Conservation (phyloP, 2,329 filamentous ascomycete genomes). For the Tolypocladium paradoxum region DNA sequence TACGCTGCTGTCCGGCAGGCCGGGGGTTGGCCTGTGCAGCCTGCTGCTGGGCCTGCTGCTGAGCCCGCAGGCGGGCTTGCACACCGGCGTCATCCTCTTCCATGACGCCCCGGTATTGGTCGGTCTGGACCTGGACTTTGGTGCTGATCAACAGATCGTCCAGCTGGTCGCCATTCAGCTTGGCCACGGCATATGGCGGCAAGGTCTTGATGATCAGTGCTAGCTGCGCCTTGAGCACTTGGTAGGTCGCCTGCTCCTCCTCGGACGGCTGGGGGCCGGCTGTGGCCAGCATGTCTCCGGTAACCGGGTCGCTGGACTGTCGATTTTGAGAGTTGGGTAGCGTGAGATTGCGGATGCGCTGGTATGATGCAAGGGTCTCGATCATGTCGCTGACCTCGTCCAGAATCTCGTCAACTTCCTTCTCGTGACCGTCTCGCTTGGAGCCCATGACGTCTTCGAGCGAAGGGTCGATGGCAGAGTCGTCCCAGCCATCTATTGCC, state of each 20-base stretch:
- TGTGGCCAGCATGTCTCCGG: conserved; percentile 57
- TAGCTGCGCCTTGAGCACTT: conserved; percentile 65
- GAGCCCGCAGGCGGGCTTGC: conserved; percentile 36
- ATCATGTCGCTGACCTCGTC: conserved; percentile 66
- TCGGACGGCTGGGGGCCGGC: conserved; percentile 58
- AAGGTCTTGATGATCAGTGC: conserved; percentile 62
- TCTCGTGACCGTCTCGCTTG: conserved; percentile 49
- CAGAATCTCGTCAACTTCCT: conserved; percentile 59
- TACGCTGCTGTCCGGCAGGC: conserved; percentile 26
- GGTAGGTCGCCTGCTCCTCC: conserved; percentile 52
- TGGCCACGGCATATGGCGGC: conserved; percentile 77
- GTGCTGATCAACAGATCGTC: conserved; percentile 73
- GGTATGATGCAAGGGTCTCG: conserved; percentile 66
- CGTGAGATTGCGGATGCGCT: conserved; percentile 65
- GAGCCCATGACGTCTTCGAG: conserved; percentile 41
- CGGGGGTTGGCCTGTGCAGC: conserved; percentile 20
- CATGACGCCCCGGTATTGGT: conserved; percentile 68
- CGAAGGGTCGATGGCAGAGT: conserved; percentile 44
- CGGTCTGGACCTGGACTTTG: conserved; percentile 61
- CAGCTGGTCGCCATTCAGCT: conserved; percentile 77
- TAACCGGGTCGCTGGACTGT: conserved; percentile 49
- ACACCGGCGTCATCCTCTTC: conserved; percentile 66
- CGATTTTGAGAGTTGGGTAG: conserved; percentile 54
- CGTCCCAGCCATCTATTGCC: conserved; percentile 48
- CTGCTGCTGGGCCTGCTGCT: conserved; percentile 16